Evolutionary conservation across 345 rosid species (phyloP), one percentile per base, ranked within the genome.

Genomic region (Fremontodendron californicum): DNA sequence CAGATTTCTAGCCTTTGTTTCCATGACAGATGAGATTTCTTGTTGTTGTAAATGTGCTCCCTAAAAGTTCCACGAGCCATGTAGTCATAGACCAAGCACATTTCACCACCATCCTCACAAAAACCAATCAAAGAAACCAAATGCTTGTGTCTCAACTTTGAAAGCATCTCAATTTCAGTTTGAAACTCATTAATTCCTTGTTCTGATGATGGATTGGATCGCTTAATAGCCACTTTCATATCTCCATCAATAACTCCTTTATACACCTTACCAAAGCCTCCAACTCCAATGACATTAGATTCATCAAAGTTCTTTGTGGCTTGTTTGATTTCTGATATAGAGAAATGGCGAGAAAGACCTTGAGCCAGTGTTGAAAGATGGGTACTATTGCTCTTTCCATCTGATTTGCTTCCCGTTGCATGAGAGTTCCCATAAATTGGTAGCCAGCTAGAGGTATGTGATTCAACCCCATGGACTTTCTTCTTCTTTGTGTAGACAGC

Each of bases 261-360:
- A 49, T 93, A 92, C 67, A 95, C 99, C 82, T 95, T 95, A 40
- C 99, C 96, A 10, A 93, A 93, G 4, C 98, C 99, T 73, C 99
- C 98, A 16, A 93, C 91, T 18, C 96, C 99, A 16, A 93, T 89
- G 16, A 90, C 93, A 31, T 90, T 66, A 0, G 90, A 87, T 25
- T 92, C 97, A 10, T 90, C 87, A 29, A 95, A 93, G 82, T 86
- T 87, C 74, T 85, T 87, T 0, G 97, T 91, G 6, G 91, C 94
- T 0, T 85, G 83, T 84, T 81, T 88, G 8, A 95, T 90, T 84
- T 93, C 96, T 0, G 85, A 18, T 10, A 90, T 72, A 0, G 93
- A 80, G 85, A 95, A 95, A 48, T 89, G 94, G 18, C 93, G 82
- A 65, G 95, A 87, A 45, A 89, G 89, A 35, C 90, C 87, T 72